Evolutionary conservation across 352 stramenopile species (phyloP).

Genomic region (Globisporangium nagaii): DNA sequence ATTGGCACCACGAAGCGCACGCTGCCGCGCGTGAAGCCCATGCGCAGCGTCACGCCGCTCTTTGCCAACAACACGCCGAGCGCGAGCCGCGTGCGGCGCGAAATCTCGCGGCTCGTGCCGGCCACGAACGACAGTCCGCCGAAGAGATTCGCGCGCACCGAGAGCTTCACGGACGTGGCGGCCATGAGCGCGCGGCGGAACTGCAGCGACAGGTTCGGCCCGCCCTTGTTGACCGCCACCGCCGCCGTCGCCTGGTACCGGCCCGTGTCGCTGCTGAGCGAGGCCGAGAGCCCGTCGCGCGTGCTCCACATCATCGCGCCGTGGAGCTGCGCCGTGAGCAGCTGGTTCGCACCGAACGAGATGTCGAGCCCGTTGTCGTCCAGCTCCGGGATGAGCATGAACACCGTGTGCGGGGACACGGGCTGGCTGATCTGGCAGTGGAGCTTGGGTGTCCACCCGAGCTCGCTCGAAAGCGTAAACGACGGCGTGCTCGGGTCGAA

Average conservation of each 20-base stretch:
- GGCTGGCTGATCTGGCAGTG: conserved; percentile 71
- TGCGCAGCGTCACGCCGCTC: conserved; percentile 50
- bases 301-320: conserved; percentile 81
- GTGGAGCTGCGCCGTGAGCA: conserved; percentile 54
- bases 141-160: conserved; percentile 41
- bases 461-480: conserved; percentile 53
- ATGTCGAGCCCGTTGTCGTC: conserved; percentile 69
- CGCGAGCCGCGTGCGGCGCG: conserved; percentile 46
- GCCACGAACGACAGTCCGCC: conserved; percentile 42
- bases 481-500: conserved; percentile 58
- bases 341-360: conserved; percentile 61
- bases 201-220: conserved; percentile 57
- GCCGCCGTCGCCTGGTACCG: conserved; percentile 32
- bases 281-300: conserved; percentile 66
- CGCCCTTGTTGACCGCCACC: conserved; percentile 36
- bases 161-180: conserved; percentile 43
- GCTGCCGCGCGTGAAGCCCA: conserved; percentile 72
- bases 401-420: conserved; percentile 59
- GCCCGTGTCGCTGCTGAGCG: conserved; percentile 42
- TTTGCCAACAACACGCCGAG: conserved; percentile 54
- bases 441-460: conserved; percentile 76
- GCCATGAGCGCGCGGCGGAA: conserved; percentile 33
- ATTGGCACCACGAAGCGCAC: conserved; percentile 81
- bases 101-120: conserved; percentile 52
- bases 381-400: conserved; percentile 71